Evolutionary conservation across 1,139 yeast genomes (phyloP), one percentile per base, ranked within the genome.

Genomic region (Candida mesenterica): DNA sequence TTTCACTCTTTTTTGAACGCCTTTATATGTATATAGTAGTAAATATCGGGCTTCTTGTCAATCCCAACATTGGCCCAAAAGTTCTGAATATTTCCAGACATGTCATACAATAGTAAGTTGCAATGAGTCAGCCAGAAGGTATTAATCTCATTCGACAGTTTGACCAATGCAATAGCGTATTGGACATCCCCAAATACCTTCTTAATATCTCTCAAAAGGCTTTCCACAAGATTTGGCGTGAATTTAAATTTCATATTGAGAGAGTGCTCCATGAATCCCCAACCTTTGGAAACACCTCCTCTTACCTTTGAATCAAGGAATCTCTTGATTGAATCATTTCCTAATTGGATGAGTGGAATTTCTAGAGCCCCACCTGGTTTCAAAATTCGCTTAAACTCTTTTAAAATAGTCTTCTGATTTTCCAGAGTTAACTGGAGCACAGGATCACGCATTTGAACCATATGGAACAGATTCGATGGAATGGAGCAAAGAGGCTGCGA

Each of bases 361-460:
- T 68, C 72, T 4, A 69, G 35, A 1, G 46, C 35, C 2, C 75
- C 76, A 1, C 65, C 73, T 2, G 45, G 50, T 37, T 60, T 61
- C 34, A 70, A 53, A 15, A 69, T 55, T 34, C 76, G 50, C 39
- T 59, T 43, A 37, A 68, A 67, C 41, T 69, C 71, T 3, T 44
- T 33, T 3, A 69, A 35, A 3, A 66, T 42, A 0, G 57, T 52
- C 18, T 42, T 51, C 38, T 52, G 53, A 38, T 63, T 67, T 1
- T 43, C 28, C 15, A 49, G 45, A 3, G 61, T 58, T 5, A 66
- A 39, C 40, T 68, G 72, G 7, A 62, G 46, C 7, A 54, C 42
- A 16, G 68, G 46, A 41, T 70, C 76, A 25, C 71, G 50, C 19
- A 60, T 50, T 32, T 66, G 73, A 27, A 70, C 54, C 24, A 62